Evolutionary conservation across 2,329 filamentous ascomycete species (phyloP).

Genomic region (Orbilia ellipsospora): DNA sequence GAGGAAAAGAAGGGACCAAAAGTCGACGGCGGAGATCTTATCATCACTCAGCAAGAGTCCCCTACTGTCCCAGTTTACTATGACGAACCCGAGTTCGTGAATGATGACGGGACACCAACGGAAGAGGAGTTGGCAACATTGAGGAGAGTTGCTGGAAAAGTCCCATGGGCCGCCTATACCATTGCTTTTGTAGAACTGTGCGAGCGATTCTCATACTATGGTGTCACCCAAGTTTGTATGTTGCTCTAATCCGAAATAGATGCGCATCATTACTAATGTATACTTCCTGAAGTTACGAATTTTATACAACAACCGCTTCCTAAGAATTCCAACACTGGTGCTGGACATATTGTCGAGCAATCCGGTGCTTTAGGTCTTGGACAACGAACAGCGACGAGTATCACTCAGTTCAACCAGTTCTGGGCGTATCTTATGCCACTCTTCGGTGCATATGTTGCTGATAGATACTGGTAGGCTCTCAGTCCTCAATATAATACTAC

Average conservation of each 20-base stretch:
- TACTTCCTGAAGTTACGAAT: conserved; percentile 66
- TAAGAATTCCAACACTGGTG: conserved; percentile 68
- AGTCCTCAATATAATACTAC: conserved; percentile 63
- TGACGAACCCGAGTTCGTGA: conserved; percentile 48
- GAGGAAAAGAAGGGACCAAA: conserved; percentile 39
- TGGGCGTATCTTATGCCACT: conserved; percentile 69
- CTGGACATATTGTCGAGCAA: conserved; percentile 62
- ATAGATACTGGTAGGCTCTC: conserved; percentile 59
- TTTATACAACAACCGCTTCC: conserved; percentile 72
- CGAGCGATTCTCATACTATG: conserved; percentile 71
- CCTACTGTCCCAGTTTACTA: conserved; percentile 48
- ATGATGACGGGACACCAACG: conserved; percentile 62
- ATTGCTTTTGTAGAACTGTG: conserved; percentile 69
- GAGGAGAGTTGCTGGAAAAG: conserved; percentile 68
- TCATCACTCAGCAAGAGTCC: conserved; percentile 39
- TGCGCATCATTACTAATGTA: conserved; percentile 1
- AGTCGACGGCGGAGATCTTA: conserved; percentile 39
- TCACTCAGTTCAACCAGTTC: conserved; percentile 71
- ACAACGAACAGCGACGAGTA: conserved; percentile 67
- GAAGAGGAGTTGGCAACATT: conserved; percentile 67
- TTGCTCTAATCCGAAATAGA: conserved; percentile 50
- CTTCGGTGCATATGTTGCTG: conserved; percentile 30
- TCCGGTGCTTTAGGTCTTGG: conserved; percentile 71
- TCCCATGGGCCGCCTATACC: conserved; percentile 69
- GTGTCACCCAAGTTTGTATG: conserved; percentile 72